These are phyloP conservation scores for Zymoseptoria crescenta DNA, from an alignment of 2,329 filamentous ascomycete genomes.

Conservation along the genomic window DNA sequence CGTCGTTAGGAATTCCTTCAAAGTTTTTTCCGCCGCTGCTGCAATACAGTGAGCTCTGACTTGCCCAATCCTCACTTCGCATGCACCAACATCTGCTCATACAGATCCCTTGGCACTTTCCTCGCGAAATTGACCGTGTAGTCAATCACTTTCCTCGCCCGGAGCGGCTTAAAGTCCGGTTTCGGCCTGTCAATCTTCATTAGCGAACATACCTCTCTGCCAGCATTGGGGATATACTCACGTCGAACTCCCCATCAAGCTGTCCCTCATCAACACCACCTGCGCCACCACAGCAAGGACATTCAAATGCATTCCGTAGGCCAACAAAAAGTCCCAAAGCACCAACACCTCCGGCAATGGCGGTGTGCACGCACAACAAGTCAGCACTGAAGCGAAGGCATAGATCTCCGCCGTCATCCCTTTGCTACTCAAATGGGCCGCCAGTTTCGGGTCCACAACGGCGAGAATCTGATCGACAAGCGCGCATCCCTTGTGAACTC, in stretches of 20 bases:
- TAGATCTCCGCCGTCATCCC: conserved; percentile 90
- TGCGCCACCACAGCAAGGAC: conserved; percentile 95
- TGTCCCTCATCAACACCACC: conserved; percentile 76
- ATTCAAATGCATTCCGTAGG: conserved; percentile 90
- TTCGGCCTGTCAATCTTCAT: conserved; percentile 61
- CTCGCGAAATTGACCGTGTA: conserved; percentile 79
- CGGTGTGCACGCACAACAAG: conserved; percentile 90
- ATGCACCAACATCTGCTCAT: conserved; percentile 81
- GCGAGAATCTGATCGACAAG: conserved; percentile 87
- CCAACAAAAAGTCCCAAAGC: conserved; percentile 95
- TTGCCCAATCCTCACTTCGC: conserved; percentile 51
- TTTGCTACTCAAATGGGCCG: conserved; percentile 73
- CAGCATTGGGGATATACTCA: conserved; percentile 35
- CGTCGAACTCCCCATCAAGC: conserved; percentile 77
- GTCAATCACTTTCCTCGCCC: conserved; percentile 28
- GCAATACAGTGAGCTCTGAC: too few species aligned
- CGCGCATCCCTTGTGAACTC: conserved; percentile 83
- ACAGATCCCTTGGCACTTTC: conserved; percentile 85
- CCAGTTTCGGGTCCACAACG: conserved; percentile 84
- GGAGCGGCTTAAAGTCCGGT: conserved; percentile 37
- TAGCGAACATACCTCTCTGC: neutral
- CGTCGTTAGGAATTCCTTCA: neutral
- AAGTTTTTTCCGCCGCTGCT: too few species aligned
- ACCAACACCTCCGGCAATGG: conserved; percentile 86
- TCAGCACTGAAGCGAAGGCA: conserved; percentile 90